A percentile compares a stretch with the other conserved stretches of the same genome.
These are phyloP conservation scores for Periconia sp. DNA, from an alignment of 2,329 filamentous ascomycete species.

Conservation along the genomic window DNA sequence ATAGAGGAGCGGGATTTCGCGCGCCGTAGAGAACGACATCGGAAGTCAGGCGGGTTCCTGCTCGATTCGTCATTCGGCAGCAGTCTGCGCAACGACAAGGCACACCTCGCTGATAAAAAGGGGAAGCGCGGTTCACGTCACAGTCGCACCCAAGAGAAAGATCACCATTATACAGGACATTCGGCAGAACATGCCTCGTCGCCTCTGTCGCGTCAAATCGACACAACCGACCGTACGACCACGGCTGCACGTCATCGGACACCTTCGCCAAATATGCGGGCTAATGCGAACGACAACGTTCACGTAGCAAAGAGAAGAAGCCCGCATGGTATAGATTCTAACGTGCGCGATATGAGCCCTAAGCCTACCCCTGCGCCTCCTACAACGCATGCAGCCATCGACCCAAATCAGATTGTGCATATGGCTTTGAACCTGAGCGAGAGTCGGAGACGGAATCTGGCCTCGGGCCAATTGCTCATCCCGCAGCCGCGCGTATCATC, in stretches of 20 bases:
- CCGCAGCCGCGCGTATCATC: constrained; percentile 49
- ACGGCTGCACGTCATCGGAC: constrained; percentile 4
- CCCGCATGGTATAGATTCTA: constrained; percentile 5
- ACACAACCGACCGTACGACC: constrained; percentile 10
- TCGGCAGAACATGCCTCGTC: constrained; percentile 15
- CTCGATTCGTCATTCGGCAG: constrained; percentile 46
- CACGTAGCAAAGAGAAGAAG: constrained; percentile 24
- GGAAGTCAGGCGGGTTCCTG: constrained; percentile 48
- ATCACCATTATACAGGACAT: constrained; percentile 40
- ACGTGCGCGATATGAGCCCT: constrained; percentile 8
- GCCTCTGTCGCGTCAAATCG: constrained; percentile 21
- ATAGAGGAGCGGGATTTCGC: constrained; percentile 37
- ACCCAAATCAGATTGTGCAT: constrained; percentile 87
- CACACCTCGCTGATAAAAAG: constrained; percentile 32
- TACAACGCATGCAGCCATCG: constrained; percentile 60
- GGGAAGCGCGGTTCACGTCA: constrained; percentile 44
- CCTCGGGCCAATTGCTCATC: constrained; percentile 58
- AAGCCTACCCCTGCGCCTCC: constrained; percentile 10
- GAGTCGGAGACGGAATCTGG: constrained; percentile 65
- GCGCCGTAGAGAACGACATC: constrained; percentile 28
- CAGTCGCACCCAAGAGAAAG: constrained; percentile 22
- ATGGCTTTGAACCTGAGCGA: constrained; percentile 90
- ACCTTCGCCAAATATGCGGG: constrained; percentile 9
- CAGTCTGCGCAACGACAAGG: constrained; percentile 29
- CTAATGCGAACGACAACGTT: constrained; percentile 10